phyloP scores from a whole-genome alignment of 495 filamentous ascomycete species.

The Staphylotrichum tortipilum region DNA sequence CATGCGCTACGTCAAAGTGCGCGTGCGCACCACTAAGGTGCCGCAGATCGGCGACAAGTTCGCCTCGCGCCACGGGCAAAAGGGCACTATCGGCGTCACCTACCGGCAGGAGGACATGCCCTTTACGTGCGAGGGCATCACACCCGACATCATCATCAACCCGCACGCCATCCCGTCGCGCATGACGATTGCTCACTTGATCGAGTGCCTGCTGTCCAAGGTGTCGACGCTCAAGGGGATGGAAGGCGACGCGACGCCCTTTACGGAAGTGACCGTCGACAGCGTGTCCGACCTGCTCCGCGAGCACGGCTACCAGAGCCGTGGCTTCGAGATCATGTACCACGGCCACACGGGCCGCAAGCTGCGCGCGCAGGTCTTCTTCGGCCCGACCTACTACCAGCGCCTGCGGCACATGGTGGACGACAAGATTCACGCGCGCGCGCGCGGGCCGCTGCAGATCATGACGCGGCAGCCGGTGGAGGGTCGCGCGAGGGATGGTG shows the following conservation, averaged over 20 bases:
- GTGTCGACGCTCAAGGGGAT: slow-evolving; percentile 81
- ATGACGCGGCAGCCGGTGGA: slow-evolving; percentile 97
- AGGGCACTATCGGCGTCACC: slow-evolving; percentile 97
- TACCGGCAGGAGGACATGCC: slow-evolving; percentile 98
- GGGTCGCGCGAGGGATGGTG: slow-evolving; percentile 93
- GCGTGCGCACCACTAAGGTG: slow-evolving; percentile 93
- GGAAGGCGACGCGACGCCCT: slow-evolving; percentile 95
- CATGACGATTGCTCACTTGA: slow-evolving; percentile 99
- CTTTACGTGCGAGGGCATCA: slow-evolving; percentile 84
- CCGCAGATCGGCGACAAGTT: slow-evolving; percentile 99
- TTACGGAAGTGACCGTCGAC: slow-evolving; percentile 95
- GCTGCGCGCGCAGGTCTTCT: slow-evolving; percentile 86
- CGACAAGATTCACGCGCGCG: slow-evolving; percentile 98
- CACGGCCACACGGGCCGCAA: slow-evolving; percentile 95
- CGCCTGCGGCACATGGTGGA: slow-evolving; percentile 98
- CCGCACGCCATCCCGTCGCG: slow-evolving; percentile 98
- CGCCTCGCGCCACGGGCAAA: slow-evolving; percentile 96
- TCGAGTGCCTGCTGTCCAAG: slow-evolving; percentile 95
- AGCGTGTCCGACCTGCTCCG: slow-evolving; percentile 84
- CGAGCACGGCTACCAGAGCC: slow-evolving; percentile 87
- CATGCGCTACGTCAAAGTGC: slow-evolving; percentile 88
- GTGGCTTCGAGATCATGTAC: slow-evolving; percentile 98
- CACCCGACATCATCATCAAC: slow-evolving; percentile 96
- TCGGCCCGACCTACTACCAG: slow-evolving; percentile 98
- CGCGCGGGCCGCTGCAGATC: slow-evolving; percentile 92